Percentiles rank a stretch among this genome's conserved stretches.
Evolutionary conservation across 805 yeast species (phyloP).

Genomic region (Yamadazyma takamatsuzukensis): DNA sequence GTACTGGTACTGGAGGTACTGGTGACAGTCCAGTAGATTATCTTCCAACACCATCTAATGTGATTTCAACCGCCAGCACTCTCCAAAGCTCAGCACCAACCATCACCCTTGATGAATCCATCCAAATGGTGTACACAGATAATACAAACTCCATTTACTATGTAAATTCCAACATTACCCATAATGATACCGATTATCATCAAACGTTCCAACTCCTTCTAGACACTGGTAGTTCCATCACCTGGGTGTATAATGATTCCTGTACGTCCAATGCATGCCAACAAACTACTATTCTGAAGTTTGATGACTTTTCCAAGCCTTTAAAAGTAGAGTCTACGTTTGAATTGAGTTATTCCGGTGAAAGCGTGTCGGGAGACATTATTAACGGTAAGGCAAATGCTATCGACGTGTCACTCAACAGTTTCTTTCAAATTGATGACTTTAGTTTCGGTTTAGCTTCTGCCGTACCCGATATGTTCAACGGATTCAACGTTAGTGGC

Average conservation of each 20-base stretch:
- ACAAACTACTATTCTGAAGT: conserved; percentile 19
- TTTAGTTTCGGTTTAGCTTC: conserved; percentile 53
- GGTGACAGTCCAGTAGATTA: conserved; percentile 2
- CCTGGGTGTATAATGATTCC: conserved; percentile 57
- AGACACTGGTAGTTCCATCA: conserved; percentile 64
- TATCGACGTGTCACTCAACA: conserved; percentile 23
- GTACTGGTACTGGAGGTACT: conserved; percentile 1
- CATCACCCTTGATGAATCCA: conserved; percentile 10
- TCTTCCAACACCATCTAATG: conserved; percentile 8
- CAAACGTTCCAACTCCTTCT: conserved; percentile 48
- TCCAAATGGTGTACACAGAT: conserved; percentile 20
- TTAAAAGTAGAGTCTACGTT: conserved; percentile 31
- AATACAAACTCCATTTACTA: conserved; percentile 18
- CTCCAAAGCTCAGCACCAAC: conserved; percentile 14
- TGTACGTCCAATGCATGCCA: conserved; percentile 46
- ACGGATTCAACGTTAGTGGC: conserved; percentile 53
- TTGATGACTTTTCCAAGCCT: conserved; percentile 16
- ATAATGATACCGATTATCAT: conserved; percentile 20
- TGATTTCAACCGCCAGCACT: conserved; percentile 9
- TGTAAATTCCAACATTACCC: conserved; percentile 15
- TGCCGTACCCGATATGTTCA: conserved; percentile 51
- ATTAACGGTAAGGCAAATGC: conserved; percentile 31
- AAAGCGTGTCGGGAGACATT: conserved; percentile 49
- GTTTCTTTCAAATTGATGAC: conserved; percentile 31
- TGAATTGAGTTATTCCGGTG: conserved; percentile 50